A percentile compares a stretch with the other conserved stretches of the same genome.
These are phyloP conservation scores for Apostasia shenzhenica DNA, from an alignment of 106 monocot species.

Conservation along the genomic window DNA sequence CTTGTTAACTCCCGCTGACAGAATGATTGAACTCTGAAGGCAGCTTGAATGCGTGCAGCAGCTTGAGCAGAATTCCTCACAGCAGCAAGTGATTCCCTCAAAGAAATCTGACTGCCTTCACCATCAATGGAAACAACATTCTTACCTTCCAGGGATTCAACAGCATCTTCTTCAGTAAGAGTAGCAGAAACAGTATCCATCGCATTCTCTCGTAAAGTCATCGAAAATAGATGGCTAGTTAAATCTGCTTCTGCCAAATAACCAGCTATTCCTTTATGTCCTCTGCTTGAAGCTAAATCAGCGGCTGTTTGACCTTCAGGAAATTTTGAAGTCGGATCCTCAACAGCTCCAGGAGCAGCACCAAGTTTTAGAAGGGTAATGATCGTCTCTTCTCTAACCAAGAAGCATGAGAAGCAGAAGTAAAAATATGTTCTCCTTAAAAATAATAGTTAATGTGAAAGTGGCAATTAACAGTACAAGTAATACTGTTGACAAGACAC, in stretches of 20 bases:
- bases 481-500: neutral
- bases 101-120: constrained; percentile 9
- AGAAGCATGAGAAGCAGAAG: constrained; percentile 5
- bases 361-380: constrained; percentile 43
- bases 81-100: constrained; percentile 37
- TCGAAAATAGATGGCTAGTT: constrained; percentile 36
- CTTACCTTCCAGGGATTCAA: constrained; percentile 9
- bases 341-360: constrained; percentile 53
- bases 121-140: constrained; percentile 3
- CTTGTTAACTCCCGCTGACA: constrained; percentile 15
- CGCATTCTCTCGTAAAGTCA: constrained; percentile 19
- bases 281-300: constrained; percentile 61
- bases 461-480: neutral
- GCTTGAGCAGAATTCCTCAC: constrained; percentile 48
- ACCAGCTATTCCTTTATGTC: constrained; percentile 77
- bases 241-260: constrained; percentile 73
- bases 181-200: constrained; percentile 19
- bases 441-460: neutral
- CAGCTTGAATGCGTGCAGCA: constrained; percentile 42
- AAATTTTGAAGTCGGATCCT: constrained; percentile 58
- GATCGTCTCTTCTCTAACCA: constrained; percentile 56
- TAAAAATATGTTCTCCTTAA: neutral
- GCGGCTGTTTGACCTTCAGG: constrained; percentile 62
- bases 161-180: constrained; percentile 31
- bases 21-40: constrained; percentile 38